phyloP scores from a whole-genome alignment of 2,329 filamentous ascomycete genomes.

The Fusarium nurragi region DNA sequence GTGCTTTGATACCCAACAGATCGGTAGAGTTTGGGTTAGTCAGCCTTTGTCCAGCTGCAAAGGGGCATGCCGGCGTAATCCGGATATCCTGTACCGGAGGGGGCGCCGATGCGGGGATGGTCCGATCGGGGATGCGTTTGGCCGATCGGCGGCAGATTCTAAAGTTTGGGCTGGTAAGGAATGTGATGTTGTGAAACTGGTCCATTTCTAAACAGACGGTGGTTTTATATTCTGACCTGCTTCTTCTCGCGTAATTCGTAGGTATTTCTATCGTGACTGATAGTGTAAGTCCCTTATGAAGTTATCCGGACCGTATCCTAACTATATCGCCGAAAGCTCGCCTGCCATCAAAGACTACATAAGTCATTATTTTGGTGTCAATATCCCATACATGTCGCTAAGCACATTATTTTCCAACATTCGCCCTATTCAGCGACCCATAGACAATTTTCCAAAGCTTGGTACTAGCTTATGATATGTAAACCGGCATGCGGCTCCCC shows the following conservation, averaged over 20 bases:
- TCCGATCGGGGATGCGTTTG: constrained; percentile 4
- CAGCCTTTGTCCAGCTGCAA: neutral
- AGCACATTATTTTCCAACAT: neutral
- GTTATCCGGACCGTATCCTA: neutral
- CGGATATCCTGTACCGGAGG: constrained; percentile 7
- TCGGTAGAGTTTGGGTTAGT: constrained; percentile 4
- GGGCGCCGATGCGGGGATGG: constrained; percentile 15
- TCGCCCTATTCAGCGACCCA: neutral
- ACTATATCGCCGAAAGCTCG: neutral
- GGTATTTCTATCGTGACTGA: neutral
- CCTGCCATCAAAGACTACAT: constrained; percentile 1
- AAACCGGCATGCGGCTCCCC: constrained; percentile 65
- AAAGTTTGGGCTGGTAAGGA: constrained; percentile 6
- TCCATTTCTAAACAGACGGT: neutral
- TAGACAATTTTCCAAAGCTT: neutral
- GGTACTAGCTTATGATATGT: constrained; percentile 52
- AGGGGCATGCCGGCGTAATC: constrained; percentile 16
- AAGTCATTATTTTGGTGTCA: constrained; percentile 24
- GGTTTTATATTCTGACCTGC: neutral
- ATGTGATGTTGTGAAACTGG: constrained; percentile 11
- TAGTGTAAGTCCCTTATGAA: neutral
- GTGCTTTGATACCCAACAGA: constrained; percentile 1
- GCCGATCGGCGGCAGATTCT: neutral
- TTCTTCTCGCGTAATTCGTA: neutral
- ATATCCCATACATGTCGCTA: constrained; percentile 3